A percentile compares a stretch with the other conserved stretches of the same genome.
These are phyloP conservation scores for Lentinula raphanica DNA, from an alignment of 768 basidiomycete genomes.

Conservation along the genomic window DNA sequence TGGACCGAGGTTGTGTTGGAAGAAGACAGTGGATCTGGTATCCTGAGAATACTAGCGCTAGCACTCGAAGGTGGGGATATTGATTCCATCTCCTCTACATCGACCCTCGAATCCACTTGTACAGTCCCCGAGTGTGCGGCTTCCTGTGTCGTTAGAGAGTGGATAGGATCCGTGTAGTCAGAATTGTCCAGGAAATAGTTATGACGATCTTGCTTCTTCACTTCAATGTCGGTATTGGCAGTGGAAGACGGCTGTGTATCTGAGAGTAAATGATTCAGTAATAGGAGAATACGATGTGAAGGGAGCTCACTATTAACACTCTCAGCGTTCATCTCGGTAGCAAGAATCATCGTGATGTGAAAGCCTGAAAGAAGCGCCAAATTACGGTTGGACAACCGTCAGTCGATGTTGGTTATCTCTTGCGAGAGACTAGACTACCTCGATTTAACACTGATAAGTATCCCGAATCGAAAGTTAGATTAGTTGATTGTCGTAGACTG, in stretches of 20 bases:
- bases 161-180: not conserved
- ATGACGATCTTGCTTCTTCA: not conserved
- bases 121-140: not conserved
- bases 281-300: not conserved
- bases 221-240: not conserved
- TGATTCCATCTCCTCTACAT: not conserved
- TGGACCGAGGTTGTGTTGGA: constrained; percentile 1
- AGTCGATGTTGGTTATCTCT: no score
- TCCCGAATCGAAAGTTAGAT: not conserved
- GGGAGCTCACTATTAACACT: not conserved
- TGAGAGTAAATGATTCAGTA: not conserved
- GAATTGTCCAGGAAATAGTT: no score
- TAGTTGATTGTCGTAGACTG: not conserved
- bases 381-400: no score
- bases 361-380: not conserved
- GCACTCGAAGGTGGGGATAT: not conserved
- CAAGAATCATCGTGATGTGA: not conserved
- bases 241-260: not conserved
- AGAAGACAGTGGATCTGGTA: constrained; percentile 5
- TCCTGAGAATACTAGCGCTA: constrained; percentile 5
- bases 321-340: not conserved
- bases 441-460: not conserved
- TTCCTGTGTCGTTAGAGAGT: not conserved
- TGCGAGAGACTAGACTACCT: not conserved
- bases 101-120: not conserved